phyloP scores from a whole-genome alignment of 164 flowering plant genomes.

The Hamamelis virginiana region DNA sequence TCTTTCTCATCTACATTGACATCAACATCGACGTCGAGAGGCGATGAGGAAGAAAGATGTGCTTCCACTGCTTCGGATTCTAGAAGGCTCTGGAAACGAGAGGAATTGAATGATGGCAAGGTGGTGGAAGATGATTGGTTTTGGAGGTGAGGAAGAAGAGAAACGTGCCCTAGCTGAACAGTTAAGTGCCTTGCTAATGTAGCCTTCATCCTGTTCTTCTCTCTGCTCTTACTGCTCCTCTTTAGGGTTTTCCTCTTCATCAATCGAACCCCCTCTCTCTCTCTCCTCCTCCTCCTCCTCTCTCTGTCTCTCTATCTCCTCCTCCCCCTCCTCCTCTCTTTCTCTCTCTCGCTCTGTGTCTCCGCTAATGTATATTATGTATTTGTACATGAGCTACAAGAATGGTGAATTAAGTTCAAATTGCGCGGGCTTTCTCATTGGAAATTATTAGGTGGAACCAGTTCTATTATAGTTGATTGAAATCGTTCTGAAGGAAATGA shows the following conservation, averaged over 20 bases:
- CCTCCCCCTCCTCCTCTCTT: constrained; percentile 18
- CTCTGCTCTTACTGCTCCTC: constrained; percentile 14
- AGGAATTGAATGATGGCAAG: constrained; percentile 12
- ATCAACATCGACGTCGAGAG: constrained; percentile 18
- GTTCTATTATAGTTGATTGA: too few species aligned
- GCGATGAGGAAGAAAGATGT: constrained; percentile 8
- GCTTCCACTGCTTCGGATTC: constrained; percentile 24
- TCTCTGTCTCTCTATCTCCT: constrained; percentile 8
- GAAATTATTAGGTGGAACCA: too few species aligned
- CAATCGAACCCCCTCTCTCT: constrained; percentile 11
- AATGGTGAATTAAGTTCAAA: not conserved
- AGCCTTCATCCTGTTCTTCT: constrained; percentile 34
- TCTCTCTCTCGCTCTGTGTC: constrained; percentile 5
- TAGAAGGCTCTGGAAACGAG: constrained; percentile 38
- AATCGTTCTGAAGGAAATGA: too few species aligned
- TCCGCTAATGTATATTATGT: not conserved
- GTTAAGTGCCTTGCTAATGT: constrained; percentile 37
- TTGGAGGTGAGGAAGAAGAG: constrained; percentile 18
- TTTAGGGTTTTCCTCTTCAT: constrained; percentile 26
- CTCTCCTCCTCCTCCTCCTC: constrained; percentile 11
- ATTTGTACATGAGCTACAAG: not conserved
- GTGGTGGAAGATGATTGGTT: constrained; percentile 18
- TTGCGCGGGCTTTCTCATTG: not conserved
- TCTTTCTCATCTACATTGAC: constrained; percentile 48
- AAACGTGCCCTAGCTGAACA: constrained; percentile 48